Percentiles rank a stretch among this genome's conserved stretches.
These are phyloP conservation scores for Drechslerella coelobrocha DNA, from an alignment of 2,329 filamentous ascomycete genomes.

Conservation along the genomic window DNA sequence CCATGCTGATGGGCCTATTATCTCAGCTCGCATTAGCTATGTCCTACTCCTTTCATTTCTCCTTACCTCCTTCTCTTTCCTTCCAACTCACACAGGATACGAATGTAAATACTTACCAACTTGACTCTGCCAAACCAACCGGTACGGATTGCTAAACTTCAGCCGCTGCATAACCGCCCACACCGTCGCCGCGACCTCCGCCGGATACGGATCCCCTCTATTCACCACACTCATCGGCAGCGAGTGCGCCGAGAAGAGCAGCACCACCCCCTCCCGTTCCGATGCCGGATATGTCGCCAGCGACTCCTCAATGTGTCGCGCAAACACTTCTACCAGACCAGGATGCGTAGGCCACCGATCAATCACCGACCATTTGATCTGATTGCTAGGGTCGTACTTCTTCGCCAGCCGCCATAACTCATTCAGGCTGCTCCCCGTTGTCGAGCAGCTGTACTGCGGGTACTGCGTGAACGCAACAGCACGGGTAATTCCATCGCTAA, in stretches of 20 bases:
- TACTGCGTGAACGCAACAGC: slow-evolving; percentile 98
- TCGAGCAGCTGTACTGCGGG: slow-evolving; percentile 97
- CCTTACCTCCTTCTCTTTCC: neutral
- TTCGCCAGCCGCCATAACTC: slow-evolving; percentile 94
- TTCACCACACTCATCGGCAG: slow-evolving; percentile 98
- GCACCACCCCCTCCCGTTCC: slow-evolving; percentile 76
- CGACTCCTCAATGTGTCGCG: slow-evolving; percentile 86
- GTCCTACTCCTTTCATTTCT: neutral
- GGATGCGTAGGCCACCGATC: slow-evolving; percentile 95
- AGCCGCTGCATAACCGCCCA: slow-evolving; percentile 95
- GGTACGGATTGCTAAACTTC: slow-evolving; percentile 86
- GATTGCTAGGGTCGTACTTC: slow-evolving; percentile 70
- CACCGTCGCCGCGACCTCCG: slow-evolving; percentile 93
- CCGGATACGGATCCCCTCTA: slow-evolving; percentile 90
- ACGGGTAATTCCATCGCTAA: slow-evolving; percentile 89
- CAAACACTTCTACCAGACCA: slow-evolving; percentile 89
- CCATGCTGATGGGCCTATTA: slow-evolving; percentile 84
- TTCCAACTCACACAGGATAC: neutral
- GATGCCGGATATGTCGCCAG: slow-evolving; percentile 84
- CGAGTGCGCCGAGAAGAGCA: slow-evolving; percentile 94
- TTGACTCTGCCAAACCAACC: slow-evolving; percentile 96
- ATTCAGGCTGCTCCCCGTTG: slow-evolving; percentile 93
- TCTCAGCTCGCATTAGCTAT: neutral
- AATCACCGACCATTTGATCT: slow-evolving; percentile 95
- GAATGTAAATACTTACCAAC: slow-evolving; percentile 65